Conservation (phyloP, 169 alveolate genomes). For the Cyclospora cayetanensis region DNA sequence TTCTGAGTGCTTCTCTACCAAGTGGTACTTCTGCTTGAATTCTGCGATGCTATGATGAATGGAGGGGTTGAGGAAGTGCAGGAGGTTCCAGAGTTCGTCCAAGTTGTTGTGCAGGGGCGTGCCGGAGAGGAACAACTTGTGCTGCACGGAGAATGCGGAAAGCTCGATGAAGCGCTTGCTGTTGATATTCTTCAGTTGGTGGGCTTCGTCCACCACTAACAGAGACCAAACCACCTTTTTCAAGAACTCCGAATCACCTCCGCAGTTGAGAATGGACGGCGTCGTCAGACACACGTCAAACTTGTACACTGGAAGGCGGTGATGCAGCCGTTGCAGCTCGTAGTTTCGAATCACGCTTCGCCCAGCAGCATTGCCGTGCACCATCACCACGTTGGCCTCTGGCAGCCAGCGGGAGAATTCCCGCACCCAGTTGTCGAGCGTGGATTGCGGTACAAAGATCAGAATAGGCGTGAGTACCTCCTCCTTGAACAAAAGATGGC, state of each 20-base stretch:
- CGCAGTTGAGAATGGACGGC: conserved; percentile 88
- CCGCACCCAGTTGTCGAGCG: conserved; percentile 96
- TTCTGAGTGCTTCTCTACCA: conserved; percentile 88
- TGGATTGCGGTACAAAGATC: conserved; percentile 96
- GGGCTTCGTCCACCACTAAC: conserved; percentile 96
- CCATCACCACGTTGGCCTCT: conserved; percentile 91
- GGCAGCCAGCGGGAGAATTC: conserved; percentile 95
- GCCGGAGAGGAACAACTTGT: conserved; percentile 81
- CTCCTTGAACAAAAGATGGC: conserved; percentile 89
- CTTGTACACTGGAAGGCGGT: conserved; percentile 75
- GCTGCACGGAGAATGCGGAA: conserved; percentile 51
- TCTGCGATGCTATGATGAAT: conserved; percentile 78
- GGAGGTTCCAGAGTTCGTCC: conserved; percentile 96
- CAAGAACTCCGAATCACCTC: conserved; percentile 89
- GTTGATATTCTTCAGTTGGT: conserved; percentile 94
- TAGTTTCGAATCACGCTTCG: conserved; percentile 87
- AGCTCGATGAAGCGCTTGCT: conserved; percentile 85
- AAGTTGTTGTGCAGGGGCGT: conserved; percentile 96
- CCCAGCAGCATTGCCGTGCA: conserved; percentile 93
- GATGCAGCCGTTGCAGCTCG: conserved; percentile 81
- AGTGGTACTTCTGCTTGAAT: conserved; percentile 85
- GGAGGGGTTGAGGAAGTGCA: conserved; percentile 96
- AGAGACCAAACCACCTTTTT: conserved; percentile 90
- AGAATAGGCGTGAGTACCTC: conserved; percentile 91
- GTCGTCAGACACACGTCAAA: conserved; percentile 90